A percentile compares a stretch with the other conserved stretches of the same genome.
Evolutionary conservation across 2,329 filamentous ascomycete genomes (phyloP).

Genomic region (Epichloe typhina): DNA sequence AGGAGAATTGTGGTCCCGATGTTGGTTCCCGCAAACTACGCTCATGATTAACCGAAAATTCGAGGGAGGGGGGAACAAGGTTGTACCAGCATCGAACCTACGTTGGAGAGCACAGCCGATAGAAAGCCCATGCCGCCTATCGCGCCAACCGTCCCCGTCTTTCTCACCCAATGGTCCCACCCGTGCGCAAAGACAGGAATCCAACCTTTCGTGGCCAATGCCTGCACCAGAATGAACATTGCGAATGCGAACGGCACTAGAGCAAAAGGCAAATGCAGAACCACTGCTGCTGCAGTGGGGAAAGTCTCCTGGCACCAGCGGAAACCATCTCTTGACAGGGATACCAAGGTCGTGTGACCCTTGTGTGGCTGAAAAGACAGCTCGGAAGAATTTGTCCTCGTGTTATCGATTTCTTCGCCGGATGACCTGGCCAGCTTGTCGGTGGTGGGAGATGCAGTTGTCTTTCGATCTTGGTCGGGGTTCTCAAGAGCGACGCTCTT

Average conservation of each 20-base stretch:
- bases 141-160: constrained; percentile 54
- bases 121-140: constrained; percentile 64
- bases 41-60: too few relatives aligned
- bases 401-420: neutral
- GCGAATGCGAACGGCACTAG: constrained; percentile 58
- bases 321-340: constrained; percentile 30
- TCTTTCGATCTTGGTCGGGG: neutral
- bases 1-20: constrained; percentile 65
- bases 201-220: constrained; percentile 61
- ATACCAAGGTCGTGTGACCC: constrained; percentile 35
- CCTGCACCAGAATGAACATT: constrained; percentile 66
- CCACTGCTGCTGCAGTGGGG: constrained; percentile 52
- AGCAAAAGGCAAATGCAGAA: constrained; percentile 53
- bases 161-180: constrained; percentile 60
- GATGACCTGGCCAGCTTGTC: neutral
- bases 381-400: neutral
- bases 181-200: constrained; percentile 59
- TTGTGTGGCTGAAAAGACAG: constrained; percentile 4
- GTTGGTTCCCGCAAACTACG: constrained; percentile 61
- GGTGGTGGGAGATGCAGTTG: neutral
- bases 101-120: constrained; percentile 58
- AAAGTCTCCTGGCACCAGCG: constrained; percentile 57
- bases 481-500: neutral
- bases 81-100: constrained; percentile 27
- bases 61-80: too few relatives aligned